phyloP scores from a whole-genome alignment of 2,329 filamentous ascomycete genomes.

The Acrocalymma vagum region DNA sequence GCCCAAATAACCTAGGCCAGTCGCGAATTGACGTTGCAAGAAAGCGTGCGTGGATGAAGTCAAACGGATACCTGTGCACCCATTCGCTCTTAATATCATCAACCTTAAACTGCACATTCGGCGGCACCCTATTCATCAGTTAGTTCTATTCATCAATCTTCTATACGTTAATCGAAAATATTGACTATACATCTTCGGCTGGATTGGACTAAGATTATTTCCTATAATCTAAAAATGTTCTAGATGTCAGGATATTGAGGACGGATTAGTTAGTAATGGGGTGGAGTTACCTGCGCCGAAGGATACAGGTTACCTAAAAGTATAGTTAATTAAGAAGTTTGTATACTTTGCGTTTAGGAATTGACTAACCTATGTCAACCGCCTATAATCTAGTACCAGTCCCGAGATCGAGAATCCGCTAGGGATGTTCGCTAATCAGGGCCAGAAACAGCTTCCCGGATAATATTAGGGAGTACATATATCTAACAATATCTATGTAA shows the following conservation, averaged over 20 bases:
- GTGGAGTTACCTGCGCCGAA: constrained; percentile 4
- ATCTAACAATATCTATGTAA: constrained; percentile 18
- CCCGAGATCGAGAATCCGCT: constrained; percentile 24
- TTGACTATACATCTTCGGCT: constrained; percentile 45
- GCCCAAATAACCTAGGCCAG: constrained; percentile 58
- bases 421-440: constrained; percentile 13
- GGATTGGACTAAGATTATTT: constrained; percentile 58
- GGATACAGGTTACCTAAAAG: constrained; percentile 3
- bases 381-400: constrained; percentile 21
- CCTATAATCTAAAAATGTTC: constrained; percentile 13
- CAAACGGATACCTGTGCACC: constrained; percentile 61
- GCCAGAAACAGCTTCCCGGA: constrained; percentile 34
- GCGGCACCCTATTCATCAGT: constrained; percentile 54
- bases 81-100: constrained; percentile 69
- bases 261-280: constrained; percentile 1
- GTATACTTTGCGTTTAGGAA: not conserved
- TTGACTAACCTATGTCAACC: constrained; percentile 4
- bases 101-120: constrained; percentile 69
- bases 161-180: not conserved
- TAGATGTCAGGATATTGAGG: constrained; percentile 3
- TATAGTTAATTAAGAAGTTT: constrained; percentile 2
- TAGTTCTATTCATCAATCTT: constrained; percentile 2
- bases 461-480: constrained; percentile 42
- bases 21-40: constrained; percentile 63
- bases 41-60: constrained; percentile 64